Conservation (phyloP, 2,329 filamentous ascomycete genomes). For the Exserohilum rostratum region DNA sequence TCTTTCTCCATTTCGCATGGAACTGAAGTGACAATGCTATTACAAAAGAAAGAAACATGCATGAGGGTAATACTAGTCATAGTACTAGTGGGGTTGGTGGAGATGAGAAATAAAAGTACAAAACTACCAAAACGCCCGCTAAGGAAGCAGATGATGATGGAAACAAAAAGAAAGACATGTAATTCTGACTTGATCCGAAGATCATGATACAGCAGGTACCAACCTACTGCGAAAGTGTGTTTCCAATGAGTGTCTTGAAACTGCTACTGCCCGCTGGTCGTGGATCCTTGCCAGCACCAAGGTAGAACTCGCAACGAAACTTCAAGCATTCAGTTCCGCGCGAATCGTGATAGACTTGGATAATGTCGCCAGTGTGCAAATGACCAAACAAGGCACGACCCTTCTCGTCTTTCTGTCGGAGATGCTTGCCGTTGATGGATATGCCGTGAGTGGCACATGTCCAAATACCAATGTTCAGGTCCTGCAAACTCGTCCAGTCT, state of each 20-base stretch:
- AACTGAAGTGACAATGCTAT: not conserved
- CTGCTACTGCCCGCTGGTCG: conserved; percentile 31
- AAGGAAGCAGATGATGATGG: not conserved
- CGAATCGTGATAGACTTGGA: conserved; percentile 71
- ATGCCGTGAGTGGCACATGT: conserved; percentile 81
- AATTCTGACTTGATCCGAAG: not conserved
- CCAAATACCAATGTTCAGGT: conserved; percentile 73
- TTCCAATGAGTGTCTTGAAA: conserved; percentile 31
- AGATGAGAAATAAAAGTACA: not conserved
- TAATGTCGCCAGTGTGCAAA: conserved; percentile 76
- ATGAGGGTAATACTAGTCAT: not conserved
- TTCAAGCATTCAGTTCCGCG: conserved; percentile 44
- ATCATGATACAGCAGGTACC: not conserved
- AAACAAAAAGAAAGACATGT: not conserved
- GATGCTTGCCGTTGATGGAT: conserved; percentile 72
- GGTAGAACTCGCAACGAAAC: conserved; percentile 53
- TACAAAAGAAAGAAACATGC: not conserved
- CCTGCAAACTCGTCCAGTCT: conserved; percentile 59
- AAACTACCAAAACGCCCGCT: conserved; percentile 3
- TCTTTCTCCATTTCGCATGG: not conserved
- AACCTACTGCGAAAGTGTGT: conserved; percentile 14
- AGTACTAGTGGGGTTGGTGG: not conserved
- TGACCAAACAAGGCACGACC: conserved; percentile 65
- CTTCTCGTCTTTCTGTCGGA: conserved; percentile 63
- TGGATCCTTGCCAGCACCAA: conserved; percentile 45